phyloP scores from a whole-genome alignment of 2,329 filamentous ascomycete genomes.

The Acephala macrosclerotiorum region DNA sequence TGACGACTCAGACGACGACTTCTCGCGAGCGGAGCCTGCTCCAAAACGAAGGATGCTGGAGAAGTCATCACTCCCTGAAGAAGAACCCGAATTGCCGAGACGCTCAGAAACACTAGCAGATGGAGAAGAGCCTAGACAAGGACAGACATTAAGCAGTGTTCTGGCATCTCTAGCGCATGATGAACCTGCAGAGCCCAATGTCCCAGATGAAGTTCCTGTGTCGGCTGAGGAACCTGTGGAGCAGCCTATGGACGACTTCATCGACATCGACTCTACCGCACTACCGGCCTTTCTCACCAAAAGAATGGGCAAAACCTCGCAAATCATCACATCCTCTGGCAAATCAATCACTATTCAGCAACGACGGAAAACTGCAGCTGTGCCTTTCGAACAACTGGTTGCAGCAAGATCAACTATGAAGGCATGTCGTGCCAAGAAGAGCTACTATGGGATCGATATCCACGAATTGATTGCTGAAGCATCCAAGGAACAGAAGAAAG shows the following conservation, averaged over 20 bases:
- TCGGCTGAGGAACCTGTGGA: neutral
- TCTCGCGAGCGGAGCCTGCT: conserved; percentile 44
- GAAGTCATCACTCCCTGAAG: conserved; percentile 34
- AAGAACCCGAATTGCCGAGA: neutral
- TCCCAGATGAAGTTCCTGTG: neutral
- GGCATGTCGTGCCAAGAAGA: conserved; percentile 72
- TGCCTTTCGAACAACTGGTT: conserved; percentile 72
- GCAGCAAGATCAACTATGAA: conserved; percentile 71
- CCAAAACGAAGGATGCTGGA: conserved; percentile 54
- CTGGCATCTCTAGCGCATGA: conserved; percentile 21
- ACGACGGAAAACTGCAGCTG: conserved; percentile 53
- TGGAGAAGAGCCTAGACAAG: neutral
- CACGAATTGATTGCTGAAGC: conserved; percentile 77
- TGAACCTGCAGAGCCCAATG: neutral
- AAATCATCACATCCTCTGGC: conserved; percentile 51
- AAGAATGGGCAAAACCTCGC: conserved; percentile 27
- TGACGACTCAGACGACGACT: conserved; percentile 49
- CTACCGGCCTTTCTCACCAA: conserved; percentile 37
- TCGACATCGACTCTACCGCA: conserved; percentile 8
- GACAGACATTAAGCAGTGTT: conserved; percentile 23
- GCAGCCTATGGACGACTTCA: neutral
- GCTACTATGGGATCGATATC: conserved; percentile 93
- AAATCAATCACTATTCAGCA: conserved; percentile 61
- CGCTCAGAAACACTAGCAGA: neutral
- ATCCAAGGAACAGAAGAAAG: conserved; percentile 14